A percentile compares a stretch with the other conserved stretches of the same genome.
Evolutionary conservation across 2,329 filamentous ascomycete genomes (phyloP).

Genomic region (Colletotrichum nymphaeae): DNA sequence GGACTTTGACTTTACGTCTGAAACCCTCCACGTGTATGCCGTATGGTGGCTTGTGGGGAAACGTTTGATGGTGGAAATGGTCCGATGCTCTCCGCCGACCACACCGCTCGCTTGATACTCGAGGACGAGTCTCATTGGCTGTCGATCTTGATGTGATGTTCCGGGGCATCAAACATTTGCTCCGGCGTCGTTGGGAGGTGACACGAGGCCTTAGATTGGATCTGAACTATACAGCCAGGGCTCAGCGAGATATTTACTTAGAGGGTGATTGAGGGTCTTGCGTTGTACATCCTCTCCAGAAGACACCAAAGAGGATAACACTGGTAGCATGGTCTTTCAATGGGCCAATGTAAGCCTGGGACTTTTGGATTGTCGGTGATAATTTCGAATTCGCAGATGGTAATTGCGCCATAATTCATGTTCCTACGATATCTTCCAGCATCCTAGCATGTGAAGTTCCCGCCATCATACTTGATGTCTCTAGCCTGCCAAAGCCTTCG

Average conservation of each 20-base stretch:
- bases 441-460: background rate
- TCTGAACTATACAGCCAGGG: background rate
- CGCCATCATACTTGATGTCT: background rate
- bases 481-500: background rate
- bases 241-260: background rate
- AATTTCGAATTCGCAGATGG: background rate
- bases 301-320: background rate
- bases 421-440: background rate
- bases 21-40: slow-evolving; percentile 5
- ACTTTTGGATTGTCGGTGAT: background rate
- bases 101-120: background rate
- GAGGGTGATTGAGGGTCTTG: background rate
- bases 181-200: background rate
- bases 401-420: background rate
- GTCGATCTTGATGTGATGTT: too few species aligned
- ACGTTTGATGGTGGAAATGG: too few species aligned
- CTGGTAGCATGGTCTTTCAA: too few species aligned
- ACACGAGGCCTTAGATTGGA: background rate
- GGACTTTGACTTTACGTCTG: slow-evolving; percentile 2
- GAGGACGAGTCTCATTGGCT: too few species aligned
- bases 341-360: too few species aligned
- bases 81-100: too few species aligned
- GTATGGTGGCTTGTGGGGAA: background rate
- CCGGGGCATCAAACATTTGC: background rate
- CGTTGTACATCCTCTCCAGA: background rate